phyloP scores from a whole-genome alignment of 805 yeast species.

The Saturnispora serradocipensis region DNA sequence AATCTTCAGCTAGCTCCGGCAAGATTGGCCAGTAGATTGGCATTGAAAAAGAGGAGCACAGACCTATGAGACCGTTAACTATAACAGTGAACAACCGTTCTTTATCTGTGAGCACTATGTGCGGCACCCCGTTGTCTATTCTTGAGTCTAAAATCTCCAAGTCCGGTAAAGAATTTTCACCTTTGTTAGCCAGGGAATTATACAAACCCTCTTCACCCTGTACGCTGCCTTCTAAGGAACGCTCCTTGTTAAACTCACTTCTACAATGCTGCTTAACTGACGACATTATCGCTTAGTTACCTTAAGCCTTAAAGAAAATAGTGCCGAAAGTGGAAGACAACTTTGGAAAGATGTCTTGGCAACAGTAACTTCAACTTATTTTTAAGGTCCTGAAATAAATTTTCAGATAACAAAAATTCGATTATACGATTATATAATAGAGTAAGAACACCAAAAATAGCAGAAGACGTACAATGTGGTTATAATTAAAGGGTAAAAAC shows the following conservation, averaged over 20 bases:
- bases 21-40: constrained; percentile 79
- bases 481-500: too few relatives aligned
- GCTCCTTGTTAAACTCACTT: not conserved
- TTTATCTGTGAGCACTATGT: constrained; percentile 34
- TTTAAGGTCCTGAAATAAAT: too few relatives aligned
- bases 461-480: too few relatives aligned
- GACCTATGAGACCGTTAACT: constrained; percentile 39
- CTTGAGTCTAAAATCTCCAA: not conserved
- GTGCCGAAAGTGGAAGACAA: too few relatives aligned
- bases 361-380: too few relatives aligned
- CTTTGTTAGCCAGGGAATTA: not conserved
- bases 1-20: constrained; percentile 43
- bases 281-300: too few relatives aligned
- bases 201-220: too few relatives aligned
- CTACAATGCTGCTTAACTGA: not conserved
- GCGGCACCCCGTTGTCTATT: constrained; percentile 19
- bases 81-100: constrained; percentile 35
- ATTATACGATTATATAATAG: too few relatives aligned
- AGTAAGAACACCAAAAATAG: too few relatives aligned
- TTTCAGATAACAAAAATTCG: too few relatives aligned
- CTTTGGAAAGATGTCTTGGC: too few relatives aligned
- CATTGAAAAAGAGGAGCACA: constrained; percentile 63
- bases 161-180: not conserved
- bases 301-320: too few relatives aligned
- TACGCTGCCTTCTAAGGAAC: not conserved